These are phyloP conservation scores for Claviceps arundinis DNA, from an alignment of 2,329 filamentous ascomycete species.

Conservation along the genomic window DNA sequence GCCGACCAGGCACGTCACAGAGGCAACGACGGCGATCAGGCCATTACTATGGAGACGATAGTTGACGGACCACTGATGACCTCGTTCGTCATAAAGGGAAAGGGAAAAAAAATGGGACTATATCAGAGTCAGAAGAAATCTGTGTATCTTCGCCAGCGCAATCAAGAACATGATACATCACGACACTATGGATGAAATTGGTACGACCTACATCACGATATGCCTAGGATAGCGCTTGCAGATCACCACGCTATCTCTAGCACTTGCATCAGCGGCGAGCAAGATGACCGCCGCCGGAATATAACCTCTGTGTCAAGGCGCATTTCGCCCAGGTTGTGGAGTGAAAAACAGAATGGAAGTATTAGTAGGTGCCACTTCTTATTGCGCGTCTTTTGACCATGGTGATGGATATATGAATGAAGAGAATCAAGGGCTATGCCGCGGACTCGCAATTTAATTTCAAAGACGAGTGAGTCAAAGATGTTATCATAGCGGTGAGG, in stretches of 20 bases:
- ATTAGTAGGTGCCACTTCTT: not conserved
- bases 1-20: conserved; percentile 2
- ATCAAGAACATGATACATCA: not conserved
- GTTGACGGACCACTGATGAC: not conserved
- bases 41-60: conserved; percentile 4
- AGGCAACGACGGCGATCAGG: conserved; percentile 1
- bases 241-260: not conserved
- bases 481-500: no score
- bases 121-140: not conserved
- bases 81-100: not conserved
- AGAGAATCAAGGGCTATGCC: no score
- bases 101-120: not conserved
- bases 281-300: not conserved
- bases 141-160: not conserved
- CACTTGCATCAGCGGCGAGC: not conserved
- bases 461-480: no score
- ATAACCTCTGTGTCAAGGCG: not conserved
- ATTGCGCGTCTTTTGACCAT: not conserved
- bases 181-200: not conserved
- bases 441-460: no score
- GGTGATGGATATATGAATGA: not conserved
- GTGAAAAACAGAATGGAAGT: not conserved
- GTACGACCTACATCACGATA: not conserved
- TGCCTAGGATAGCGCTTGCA: not conserved
- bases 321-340: not conserved